Percentiles rank a stretch among this genome's conserved stretches.
phyloP scores from a whole-genome alignment of 164 flowering plant genomes.

The Aristolochia fimbriata region DNA sequence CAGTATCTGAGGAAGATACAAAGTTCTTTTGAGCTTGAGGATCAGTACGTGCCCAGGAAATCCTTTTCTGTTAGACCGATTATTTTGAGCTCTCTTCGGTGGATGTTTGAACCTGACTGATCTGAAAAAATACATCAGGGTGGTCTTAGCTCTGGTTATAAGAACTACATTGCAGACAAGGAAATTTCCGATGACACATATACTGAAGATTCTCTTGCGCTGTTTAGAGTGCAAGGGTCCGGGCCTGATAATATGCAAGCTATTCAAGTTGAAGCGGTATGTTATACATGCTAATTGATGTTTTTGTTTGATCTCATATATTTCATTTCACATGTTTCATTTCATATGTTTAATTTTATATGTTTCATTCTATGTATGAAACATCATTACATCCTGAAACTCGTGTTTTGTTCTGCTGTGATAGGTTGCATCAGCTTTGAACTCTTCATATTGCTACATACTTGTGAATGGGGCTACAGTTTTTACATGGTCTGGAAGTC shows the following conservation, averaged over 20 bases:
- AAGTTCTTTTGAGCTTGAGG: too few relatives aligned
- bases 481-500: slow-evolving; percentile 87
- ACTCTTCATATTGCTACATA: slow-evolving; percentile 92
- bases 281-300: slow-evolving; percentile 2
- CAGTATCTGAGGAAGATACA: neutral
- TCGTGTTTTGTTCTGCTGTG: neutral
- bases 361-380: too few relatives aligned
- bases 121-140: slow-evolving; percentile 47
- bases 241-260: slow-evolving; percentile 99
- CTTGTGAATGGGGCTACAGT: slow-evolving; percentile 63
- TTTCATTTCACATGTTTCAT: too few relatives aligned
- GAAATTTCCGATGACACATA: slow-evolving; percentile 82
- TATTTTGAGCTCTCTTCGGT: neutral
- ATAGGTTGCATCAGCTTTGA: slow-evolving; percentile 89
- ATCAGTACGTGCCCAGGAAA: too few relatives aligned
- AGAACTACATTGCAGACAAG: slow-evolving; percentile 50
- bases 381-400: too few relatives aligned
- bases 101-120: slow-evolving; percentile 4
- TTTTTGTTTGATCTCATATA: neutral
- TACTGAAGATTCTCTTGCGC: slow-evolving; percentile 66
- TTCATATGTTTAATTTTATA: neutral
- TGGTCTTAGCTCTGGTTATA: slow-evolving; percentile 85
- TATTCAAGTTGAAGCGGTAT: slow-evolving; percentile 88
- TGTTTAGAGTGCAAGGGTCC: slow-evolving; percentile 92
- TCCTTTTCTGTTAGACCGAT: neutral